A percentile compares a stretch with the other conserved stretches of the same genome.
Evolutionary conservation across 2,329 filamentous ascomycete species (phyloP).

Genomic region (Cercospora sp.): DNA sequence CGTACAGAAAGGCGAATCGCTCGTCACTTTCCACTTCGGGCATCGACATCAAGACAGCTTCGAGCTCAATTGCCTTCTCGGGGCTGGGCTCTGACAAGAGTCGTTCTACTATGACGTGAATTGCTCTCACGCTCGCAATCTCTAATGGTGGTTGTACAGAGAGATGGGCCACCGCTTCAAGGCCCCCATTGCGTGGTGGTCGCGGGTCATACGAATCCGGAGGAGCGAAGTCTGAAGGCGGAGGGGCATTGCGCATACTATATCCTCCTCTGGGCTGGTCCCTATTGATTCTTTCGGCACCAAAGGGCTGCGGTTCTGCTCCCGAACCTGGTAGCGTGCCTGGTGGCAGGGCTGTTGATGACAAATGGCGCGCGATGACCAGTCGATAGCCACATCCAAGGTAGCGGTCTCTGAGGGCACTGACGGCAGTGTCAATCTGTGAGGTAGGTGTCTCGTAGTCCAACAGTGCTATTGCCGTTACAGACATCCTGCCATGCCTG

Average conservation of each 20-base stretch:
- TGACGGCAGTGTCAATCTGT: slow-evolving; percentile 80
- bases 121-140: slow-evolving; percentile 74
- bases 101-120: slow-evolving; percentile 83
- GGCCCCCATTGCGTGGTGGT: slow-evolving; percentile 17
- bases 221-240: slow-evolving; percentile 67
- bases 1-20: slow-evolving; percentile 93
- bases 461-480: slow-evolving; percentile 77
- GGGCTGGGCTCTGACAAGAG: slow-evolving; percentile 63
- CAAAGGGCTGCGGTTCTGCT: slow-evolving; percentile 34
- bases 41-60: slow-evolving; percentile 86
- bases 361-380: slow-evolving; percentile 77
- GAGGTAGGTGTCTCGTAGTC: slow-evolving; percentile 77
- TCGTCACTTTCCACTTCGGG: slow-evolving; percentile 81
- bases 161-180: slow-evolving; percentile 32
- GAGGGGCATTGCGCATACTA: slow-evolving; percentile 47
- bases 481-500: slow-evolving; percentile 59
- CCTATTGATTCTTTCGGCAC: slow-evolving; percentile 31
- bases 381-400: slow-evolving; percentile 82
- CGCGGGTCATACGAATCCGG: slow-evolving; percentile 67
- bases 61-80: slow-evolving; percentile 71
- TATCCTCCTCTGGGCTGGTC: slow-evolving; percentile 41
- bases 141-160: slow-evolving; percentile 70
- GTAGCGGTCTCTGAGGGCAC: slow-evolving; percentile 76
- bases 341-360: slow-evolving; percentile 53
- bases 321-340: slow-evolving; percentile 14